Percentiles rank a stretch among this genome's conserved stretches.
Conservation (phyloP, 1,139 yeast species). For the Candida tetrigidarum region DNA sequence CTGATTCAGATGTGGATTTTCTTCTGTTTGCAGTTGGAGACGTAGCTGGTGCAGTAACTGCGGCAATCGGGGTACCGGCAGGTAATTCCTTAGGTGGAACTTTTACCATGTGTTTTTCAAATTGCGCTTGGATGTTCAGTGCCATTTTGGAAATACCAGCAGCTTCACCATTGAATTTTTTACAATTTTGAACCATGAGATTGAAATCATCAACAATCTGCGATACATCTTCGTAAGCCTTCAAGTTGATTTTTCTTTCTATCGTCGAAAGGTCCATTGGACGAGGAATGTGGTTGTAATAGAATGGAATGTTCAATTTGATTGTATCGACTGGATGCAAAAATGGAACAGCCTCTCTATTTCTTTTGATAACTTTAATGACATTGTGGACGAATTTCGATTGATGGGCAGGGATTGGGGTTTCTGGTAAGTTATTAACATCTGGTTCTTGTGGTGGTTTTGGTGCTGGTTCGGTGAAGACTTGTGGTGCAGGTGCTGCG, state of each 20-base stretch:
- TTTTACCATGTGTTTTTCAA: slow-evolving; percentile 90
- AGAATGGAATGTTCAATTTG: slow-evolving; percentile 88
- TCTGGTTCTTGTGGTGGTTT: slow-evolving; percentile 75
- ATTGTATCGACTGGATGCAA: slow-evolving; percentile 87
- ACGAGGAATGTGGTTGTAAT: slow-evolving; percentile 76
- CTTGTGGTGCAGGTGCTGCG: slow-evolving; percentile 8
- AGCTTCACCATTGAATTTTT: slow-evolving; percentile 81
- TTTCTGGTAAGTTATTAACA: slow-evolving; percentile 63
- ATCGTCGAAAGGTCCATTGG: slow-evolving; percentile 97
- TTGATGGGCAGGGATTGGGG: slow-evolving; percentile 90
- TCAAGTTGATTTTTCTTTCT: slow-evolving; percentile 71
- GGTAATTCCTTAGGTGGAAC: slow-evolving; percentile 83
- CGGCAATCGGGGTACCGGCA: slow-evolving; percentile 49
- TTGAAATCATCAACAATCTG: slow-evolving; percentile 82
- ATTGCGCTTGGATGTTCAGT: slow-evolving; percentile 83
- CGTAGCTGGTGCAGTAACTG: slow-evolving; percentile 43
- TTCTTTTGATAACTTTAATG: slow-evolving; percentile 80
- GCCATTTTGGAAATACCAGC: slow-evolving; percentile 92
- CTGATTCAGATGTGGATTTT: slow-evolving; percentile 37
- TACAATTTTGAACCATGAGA: slow-evolving; percentile 82
- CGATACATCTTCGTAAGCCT: slow-evolving; percentile 72
- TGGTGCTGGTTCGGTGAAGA: slow-evolving; percentile 62
- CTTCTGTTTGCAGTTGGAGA: slow-evolving; percentile 45
- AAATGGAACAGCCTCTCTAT: slow-evolving; percentile 93
- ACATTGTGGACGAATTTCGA: slow-evolving; percentile 69